These are phyloP conservation scores for Thraustochytrium striatum DNA, from an alignment of 352 stramenopile species.

Conservation along the genomic window DNA sequence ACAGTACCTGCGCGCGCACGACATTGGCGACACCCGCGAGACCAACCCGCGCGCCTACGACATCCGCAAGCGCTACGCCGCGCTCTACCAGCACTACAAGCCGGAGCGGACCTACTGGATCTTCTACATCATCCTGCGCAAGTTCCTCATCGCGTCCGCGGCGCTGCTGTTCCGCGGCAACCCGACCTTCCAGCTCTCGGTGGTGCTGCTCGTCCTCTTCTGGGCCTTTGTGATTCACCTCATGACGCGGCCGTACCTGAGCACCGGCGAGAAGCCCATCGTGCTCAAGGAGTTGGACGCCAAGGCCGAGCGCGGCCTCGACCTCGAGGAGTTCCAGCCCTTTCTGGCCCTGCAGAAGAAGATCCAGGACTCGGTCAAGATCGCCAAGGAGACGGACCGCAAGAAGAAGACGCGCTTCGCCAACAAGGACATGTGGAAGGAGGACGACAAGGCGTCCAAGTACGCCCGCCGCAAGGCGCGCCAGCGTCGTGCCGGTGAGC, in stretches of 20 bases:
- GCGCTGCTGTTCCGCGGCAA: conserved; percentile 69
- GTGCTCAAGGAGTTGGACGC: conserved; percentile 59
- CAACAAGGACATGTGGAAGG: conserved; percentile 16
- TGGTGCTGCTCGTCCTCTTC: conserved; percentile 69
- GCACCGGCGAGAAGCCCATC: conserved; percentile 61
- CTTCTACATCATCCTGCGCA: conserved; percentile 69
- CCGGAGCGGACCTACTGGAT: conserved; percentile 65
- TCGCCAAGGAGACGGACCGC: conserved; percentile 7
- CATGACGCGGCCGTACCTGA: conserved; percentile 70
- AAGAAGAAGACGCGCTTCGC: background rate
- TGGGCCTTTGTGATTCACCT: conserved; percentile 69
- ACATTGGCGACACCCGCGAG: conserved; percentile 44
- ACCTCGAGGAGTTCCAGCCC: conserved; percentile 24
- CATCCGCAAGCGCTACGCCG: conserved; percentile 67
- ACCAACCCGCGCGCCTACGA: conserved; percentile 45
- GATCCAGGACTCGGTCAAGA: conserved; percentile 33
- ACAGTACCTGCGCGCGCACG: conserved; percentile 54
- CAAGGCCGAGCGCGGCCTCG: conserved; percentile 11
- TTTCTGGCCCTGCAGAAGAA: conserved; percentile 15
- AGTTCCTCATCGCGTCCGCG: conserved; percentile 66
- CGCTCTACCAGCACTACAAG: conserved; percentile 80
- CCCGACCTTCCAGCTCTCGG: conserved; percentile 68
- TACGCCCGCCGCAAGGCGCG: background rate
- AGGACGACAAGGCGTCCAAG: background rate
- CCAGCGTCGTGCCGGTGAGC: background rate